Evolutionary conservation across 2,329 filamentous ascomycete genomes (phyloP), one percentile per base, ranked within the genome.

Genomic region (Pseudogymnoascus sp.): DNA sequence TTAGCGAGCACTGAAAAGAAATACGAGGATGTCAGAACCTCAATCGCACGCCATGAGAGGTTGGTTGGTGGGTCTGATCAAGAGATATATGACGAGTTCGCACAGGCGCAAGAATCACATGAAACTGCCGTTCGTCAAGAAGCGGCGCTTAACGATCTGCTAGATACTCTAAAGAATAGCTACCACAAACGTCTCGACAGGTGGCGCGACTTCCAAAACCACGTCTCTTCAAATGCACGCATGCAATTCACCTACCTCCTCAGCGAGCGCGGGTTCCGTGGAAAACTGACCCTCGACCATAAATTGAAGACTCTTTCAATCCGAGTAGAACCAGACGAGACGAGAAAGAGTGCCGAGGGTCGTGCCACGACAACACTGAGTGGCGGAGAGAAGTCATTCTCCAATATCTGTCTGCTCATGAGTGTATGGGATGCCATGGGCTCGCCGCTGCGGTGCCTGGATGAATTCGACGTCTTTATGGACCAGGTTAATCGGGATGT

Each of bases 391-490:
- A 99, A 99, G 74, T 97, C 93, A 0, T 99, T 97, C 74, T 95
- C 92, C 3, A 96, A 93, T 3, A 95, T 97, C 64, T 99, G 94
- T 76, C 83, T 99, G 69, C 79, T 99, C 62, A 81, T 99, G 33
- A 86, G 92, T 2, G 88, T 99, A 16, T 99, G 94, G 94, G 94
- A 99, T 72, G 93, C 94, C 30, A 99, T 99, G 88, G 93, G 94
- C 9, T 95, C 92, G 16, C 93, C 92, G 0, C 88, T 99, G 64
- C 86, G 94, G 62, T 99, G 94, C 71, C 80, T 99, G 61, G 94
- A 99, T 75, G 94, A 99, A 75, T 99, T 97, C 72, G 94, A 99
- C 73, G 94, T 99, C 33, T 99, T 97, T 80, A 99, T 99, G 94
- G 94, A 99, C 75, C 91, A 89, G 68, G 91, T 97, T 64, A 99